Percentiles rank a stretch among this genome's conserved stretches.
These are phyloP conservation scores for Penicillium frequentans DNA, from an alignment of 2,329 filamentous ascomycete species.

Conservation along the genomic window DNA sequence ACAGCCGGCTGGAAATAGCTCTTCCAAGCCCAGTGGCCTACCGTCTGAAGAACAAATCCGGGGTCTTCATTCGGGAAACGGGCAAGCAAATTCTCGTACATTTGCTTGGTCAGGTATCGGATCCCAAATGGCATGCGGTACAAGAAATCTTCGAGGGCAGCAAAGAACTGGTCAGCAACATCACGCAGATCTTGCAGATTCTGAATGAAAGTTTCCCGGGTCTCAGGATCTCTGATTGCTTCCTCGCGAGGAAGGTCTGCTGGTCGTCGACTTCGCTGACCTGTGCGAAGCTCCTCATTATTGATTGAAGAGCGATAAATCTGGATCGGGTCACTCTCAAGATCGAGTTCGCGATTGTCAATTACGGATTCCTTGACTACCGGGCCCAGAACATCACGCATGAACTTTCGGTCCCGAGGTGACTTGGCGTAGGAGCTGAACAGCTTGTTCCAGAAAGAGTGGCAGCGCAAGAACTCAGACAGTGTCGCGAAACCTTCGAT, in stretches of 20 bases:
- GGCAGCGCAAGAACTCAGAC: constrained; percentile 84
- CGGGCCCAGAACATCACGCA: constrained; percentile 80
- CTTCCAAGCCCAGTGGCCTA: constrained; percentile 90
- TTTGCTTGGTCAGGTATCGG: constrained; percentile 82
- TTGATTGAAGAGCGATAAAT: constrained; percentile 96
- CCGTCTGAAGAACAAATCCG: constrained; percentile 75
- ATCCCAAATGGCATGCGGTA: constrained; percentile 91
- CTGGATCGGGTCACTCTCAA: constrained; percentile 96
- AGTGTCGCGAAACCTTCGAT: constrained; percentile 70
- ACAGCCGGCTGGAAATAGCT: constrained; percentile 90
- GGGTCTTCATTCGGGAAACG: constrained; percentile 80
- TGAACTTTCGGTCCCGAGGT: constrained; percentile 86
- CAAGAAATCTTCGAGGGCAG: constrained; percentile 76
- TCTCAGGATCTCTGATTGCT: constrained; percentile 94
- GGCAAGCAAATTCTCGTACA: constrained; percentile 72
- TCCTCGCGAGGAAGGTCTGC: constrained; percentile 86
- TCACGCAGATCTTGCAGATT: constrained; percentile 92
- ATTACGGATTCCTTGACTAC: constrained; percentile 90
- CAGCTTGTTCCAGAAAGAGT: constrained; percentile 90
- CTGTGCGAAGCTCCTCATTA: constrained; percentile 93
- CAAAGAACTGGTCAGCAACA: constrained; percentile 88
- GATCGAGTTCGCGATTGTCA: constrained; percentile 83
- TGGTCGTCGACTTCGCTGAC: constrained; percentile 74
- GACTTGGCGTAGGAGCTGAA: constrained; percentile 86
- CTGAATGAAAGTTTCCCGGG: constrained; percentile 86